phyloP scores from a whole-genome alignment of 1,139 yeast species.

The Zygosaccharomyces pseudobailii region DNA sequence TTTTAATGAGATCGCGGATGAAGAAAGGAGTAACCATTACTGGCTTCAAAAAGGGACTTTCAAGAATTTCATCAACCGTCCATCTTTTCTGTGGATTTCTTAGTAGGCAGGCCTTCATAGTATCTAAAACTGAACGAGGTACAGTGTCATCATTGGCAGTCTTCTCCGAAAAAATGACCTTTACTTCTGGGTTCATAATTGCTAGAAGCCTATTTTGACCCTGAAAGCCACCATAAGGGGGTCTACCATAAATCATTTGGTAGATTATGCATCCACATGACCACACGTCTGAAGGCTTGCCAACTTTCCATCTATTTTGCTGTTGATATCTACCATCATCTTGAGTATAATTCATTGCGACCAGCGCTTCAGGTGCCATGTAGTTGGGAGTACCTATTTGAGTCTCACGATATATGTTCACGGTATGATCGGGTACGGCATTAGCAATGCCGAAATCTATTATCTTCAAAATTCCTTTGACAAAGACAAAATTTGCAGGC shows the following conservation, averaged over 20 bases:
- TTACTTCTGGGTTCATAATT: constrained; percentile 80
- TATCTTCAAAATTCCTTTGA: constrained; percentile 75
- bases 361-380: constrained; percentile 95
- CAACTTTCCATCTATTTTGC: constrained; percentile 71
- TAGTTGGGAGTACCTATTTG: constrained; percentile 96
- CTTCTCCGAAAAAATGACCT: constrained; percentile 59
- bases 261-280: constrained; percentile 95
- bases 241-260: constrained; percentile 90
- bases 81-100: constrained; percentile 69
- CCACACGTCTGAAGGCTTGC: constrained; percentile 96
- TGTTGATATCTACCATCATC: constrained; percentile 26
- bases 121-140: constrained; percentile 64
- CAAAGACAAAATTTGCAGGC: constrained; percentile 91
- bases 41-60: constrained; percentile 62
- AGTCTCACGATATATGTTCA: constrained; percentile 81
- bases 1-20: constrained; percentile 65
- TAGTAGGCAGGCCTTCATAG: constrained; percentile 66
- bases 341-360: constrained; percentile 48
- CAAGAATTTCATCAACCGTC: constrained; percentile 60
- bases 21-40: constrained; percentile 64
- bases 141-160: constrained; percentile 63
- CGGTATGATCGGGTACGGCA: constrained; percentile 89
- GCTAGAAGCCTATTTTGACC: constrained; percentile 81
- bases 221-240: constrained; percentile 80
- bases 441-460: constrained; percentile 97